Conservation (phyloP, 345 rosid species). For the Psidium guajava region DNA sequence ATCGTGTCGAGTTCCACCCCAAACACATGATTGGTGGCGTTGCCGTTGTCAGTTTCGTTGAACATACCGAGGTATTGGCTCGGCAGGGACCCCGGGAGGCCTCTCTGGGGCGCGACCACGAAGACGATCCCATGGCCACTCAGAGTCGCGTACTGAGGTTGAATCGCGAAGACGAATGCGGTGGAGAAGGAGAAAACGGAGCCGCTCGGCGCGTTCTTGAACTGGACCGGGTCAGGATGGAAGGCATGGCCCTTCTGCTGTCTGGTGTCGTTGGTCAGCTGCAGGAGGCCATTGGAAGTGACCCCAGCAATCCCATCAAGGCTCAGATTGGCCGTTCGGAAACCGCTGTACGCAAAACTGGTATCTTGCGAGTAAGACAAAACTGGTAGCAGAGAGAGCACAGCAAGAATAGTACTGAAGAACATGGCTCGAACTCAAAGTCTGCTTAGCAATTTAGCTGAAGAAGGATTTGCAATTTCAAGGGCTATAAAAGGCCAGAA, state of each 20-base stretch:
- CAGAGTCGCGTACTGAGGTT: conserved; percentile 9
- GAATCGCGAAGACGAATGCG: conserved; percentile 48
- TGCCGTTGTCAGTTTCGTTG: conserved; percentile 23
- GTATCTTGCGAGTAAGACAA: neutral
- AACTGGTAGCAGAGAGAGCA: neutral
- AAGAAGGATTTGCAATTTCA: neutral
- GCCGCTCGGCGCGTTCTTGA: conserved; percentile 29
- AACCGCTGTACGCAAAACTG: neutral
- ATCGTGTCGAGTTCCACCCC: conserved; percentile 47
- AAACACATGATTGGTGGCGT: conserved; percentile 29
- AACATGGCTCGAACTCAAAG: neutral
- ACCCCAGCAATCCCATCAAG: conserved; percentile 24
- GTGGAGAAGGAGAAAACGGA: conserved; percentile 33
- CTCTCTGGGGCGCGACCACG: conserved; percentile 38
- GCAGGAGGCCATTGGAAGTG: conserved; percentile 29
- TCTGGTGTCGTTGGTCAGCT: conserved; percentile 33
- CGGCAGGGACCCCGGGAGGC: conserved; percentile 21
- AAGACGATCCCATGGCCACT: conserved; percentile 58
- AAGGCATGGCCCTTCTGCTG: conserved; percentile 39
- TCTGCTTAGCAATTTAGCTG: neutral
- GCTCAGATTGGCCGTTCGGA: conserved; percentile 5
- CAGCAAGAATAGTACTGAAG: neutral
- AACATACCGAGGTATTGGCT: conserved; percentile 46
- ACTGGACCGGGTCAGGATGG: conserved; percentile 7
- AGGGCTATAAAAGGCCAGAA: neutral